phyloP scores from a whole-genome alignment of 495 filamentous ascomycete species.

The Lichenothelia convexa region DNA sequence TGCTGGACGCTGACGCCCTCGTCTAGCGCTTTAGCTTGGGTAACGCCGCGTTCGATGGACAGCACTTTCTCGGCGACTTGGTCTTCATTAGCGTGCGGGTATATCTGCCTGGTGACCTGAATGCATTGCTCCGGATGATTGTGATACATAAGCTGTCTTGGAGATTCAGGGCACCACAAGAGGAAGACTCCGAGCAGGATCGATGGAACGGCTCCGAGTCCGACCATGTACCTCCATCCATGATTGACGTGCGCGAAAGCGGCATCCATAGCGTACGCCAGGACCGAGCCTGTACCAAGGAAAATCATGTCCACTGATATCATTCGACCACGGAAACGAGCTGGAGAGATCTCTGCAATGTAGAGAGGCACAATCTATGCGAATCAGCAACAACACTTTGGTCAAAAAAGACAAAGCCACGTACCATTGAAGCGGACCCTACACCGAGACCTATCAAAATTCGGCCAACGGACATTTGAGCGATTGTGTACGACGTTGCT shows the following conservation, averaged over 20 bases:
- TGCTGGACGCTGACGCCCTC: slow-evolving; percentile 29
- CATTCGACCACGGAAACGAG: slow-evolving; percentile 51
- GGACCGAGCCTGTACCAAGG: slow-evolving; percentile 69
- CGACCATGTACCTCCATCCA: slow-evolving; percentile 85
- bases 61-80: slow-evolving; percentile 42
- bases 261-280: slow-evolving; percentile 69
- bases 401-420: slow-evolving; percentile 43
- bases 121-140: slow-evolving; percentile 40
- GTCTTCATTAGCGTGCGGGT: slow-evolving; percentile 30
- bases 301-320: slow-evolving; percentile 65
- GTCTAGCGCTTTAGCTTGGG: slow-evolving; percentile 48
- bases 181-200: slow-evolving; percentile 48
- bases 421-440: slow-evolving; percentile 64
- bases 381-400: background rate
- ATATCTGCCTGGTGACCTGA: slow-evolving; percentile 43
- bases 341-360: slow-evolving; percentile 70
- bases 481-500: slow-evolving; percentile 41
- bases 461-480: slow-evolving; percentile 59
- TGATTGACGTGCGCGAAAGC: slow-evolving; percentile 35
- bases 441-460: slow-evolving; percentile 67
- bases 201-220: slow-evolving; percentile 64
- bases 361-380: slow-evolving; percentile 29
- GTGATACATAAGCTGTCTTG: slow-evolving; percentile 64
- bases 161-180: slow-evolving; percentile 61
- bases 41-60: too few relatives aligned